Base-by-base conservation (phyloP, 208 protist species). In the Tritrichomonas foetus region DNA sequence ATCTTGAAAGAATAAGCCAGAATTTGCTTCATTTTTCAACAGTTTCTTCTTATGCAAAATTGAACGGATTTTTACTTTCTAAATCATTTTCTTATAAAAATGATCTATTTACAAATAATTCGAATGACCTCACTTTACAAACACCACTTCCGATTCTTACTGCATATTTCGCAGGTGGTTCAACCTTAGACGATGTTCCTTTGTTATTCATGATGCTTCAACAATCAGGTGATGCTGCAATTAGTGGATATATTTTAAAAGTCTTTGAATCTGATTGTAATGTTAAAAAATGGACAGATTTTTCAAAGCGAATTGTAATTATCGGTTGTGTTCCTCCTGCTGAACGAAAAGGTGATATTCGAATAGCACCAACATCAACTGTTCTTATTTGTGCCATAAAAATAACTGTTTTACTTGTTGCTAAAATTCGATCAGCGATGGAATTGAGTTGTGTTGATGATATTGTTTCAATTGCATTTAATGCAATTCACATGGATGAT, bases 221-320 rank as follows among this genome's bases (percentile, higher is more conserved):
- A 27, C 74, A 82, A 49, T 47, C 9, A 11, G 30, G 14, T 47
- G 33, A 30, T 3, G 11, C 3, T 50, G 74, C 30, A 3, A 50
- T 82, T 16, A 22, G 3, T 30, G 16, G 5, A 0, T 9, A 20
- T 13, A 82, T 82, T 9, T 27, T 82, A 11, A 53, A 2, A 49
- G 39, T 82, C 14, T 82, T 82, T 39, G 39, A 82, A 20, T n/a
- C 33, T 3, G 33, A 82, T 30, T 39, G 33, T 3, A 39, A 82
- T 50, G 74, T 82, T 16, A 82, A 82, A 50, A 82, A 39, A 49
- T 89, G 78, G 78, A 89, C 78, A 57, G 47, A 89, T 57, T 57
- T 89, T 0, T 53, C n/a, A 11, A 89, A 89, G 30, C 53, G 41
- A 33, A 89, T 89, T 39, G 78, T 89, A 3, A 89, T 89, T 16